Base-by-base conservation (phyloP, 1,284 basidiomycete species). In the Thelephora terrestris region DNA sequence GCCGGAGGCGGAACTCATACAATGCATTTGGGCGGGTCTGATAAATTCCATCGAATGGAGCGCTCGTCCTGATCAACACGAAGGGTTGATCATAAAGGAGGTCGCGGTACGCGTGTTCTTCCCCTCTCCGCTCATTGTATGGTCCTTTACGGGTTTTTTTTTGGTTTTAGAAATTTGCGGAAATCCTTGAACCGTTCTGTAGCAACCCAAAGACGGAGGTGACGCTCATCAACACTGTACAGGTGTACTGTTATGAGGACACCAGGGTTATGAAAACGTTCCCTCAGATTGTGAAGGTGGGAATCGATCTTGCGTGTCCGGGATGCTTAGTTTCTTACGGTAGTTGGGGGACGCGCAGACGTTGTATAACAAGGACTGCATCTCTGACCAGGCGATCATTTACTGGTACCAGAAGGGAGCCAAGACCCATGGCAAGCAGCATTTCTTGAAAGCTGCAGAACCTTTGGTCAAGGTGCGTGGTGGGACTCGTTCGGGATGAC, bases 341-440 rank as follows among this genome's bases (percentile, higher is more conserved):
- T 47, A 36, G 40, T 24, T 14, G 17, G 36, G 40, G 46, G 37
- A 47, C 49, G 47, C 51, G 5, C 54, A 91, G 87, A 83, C 93
- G 61, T 74, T 95, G 65, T 97, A 97, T 71, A 94, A 93, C 67
- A 83, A 87, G 60, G 94, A 98, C 61, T 92, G 91, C 67, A 78
- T 97, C 57, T 88, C 90, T 52, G 91, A 94, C 62, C 87, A 93
- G 64, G 93, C 94, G 53, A 94, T 98, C 61, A 86, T 97, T 52
- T 98, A 96, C 69, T 98, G 94, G 94, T 77, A 91, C 69, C 83
- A 89, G 69, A 98, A 98, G 70, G 94, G 95, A 50, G 88, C 92
- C 49, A 96, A 93, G 71, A 79, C 91, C 1, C 89, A 96, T 64
- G 94, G 93, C 47, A 85, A 87, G 64, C 90, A 94, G 64, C 88